These are phyloP conservation scores for Diaporthe velutina DNA, from an alignment of 2,329 filamentous ascomycete genomes.

Conservation along the genomic window DNA sequence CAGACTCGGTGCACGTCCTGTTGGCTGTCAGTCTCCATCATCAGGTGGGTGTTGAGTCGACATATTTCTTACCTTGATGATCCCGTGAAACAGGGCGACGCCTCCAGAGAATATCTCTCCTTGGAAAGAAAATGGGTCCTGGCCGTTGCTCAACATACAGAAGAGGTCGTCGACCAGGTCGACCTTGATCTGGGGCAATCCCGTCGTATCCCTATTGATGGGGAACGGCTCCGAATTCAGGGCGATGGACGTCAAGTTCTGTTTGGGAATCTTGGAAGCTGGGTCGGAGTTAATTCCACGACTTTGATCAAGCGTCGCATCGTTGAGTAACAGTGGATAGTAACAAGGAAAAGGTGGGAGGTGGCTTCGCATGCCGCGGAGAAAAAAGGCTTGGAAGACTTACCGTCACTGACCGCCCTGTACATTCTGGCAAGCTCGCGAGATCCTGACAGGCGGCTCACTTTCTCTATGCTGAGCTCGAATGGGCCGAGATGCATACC, in stretches of 20 bases:
- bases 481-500: no score
- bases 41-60: rapidly evolving
- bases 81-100: background rate
- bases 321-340: background rate
- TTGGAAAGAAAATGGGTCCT: background rate
- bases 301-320: no score
- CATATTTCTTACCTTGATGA: background rate
- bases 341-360: background rate
- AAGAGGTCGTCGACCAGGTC: background rate
- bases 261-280: background rate
- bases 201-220: background rate
- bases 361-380: background rate
- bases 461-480: background rate
- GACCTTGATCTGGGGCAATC: background rate
- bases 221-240: background rate
- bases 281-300: background rate
- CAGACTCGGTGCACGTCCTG: background rate
- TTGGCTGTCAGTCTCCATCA: background rate
- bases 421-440: no score
- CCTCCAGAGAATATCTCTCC: background rate
- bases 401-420: rapidly evolving
- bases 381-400: background rate
- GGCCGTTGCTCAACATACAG: background rate
- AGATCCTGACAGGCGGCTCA: background rate
- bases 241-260: background rate